These are phyloP conservation scores for Chaetothyriales sp. DNA, from an alignment of 2,329 filamentous ascomycete genomes.

Conservation along the genomic window DNA sequence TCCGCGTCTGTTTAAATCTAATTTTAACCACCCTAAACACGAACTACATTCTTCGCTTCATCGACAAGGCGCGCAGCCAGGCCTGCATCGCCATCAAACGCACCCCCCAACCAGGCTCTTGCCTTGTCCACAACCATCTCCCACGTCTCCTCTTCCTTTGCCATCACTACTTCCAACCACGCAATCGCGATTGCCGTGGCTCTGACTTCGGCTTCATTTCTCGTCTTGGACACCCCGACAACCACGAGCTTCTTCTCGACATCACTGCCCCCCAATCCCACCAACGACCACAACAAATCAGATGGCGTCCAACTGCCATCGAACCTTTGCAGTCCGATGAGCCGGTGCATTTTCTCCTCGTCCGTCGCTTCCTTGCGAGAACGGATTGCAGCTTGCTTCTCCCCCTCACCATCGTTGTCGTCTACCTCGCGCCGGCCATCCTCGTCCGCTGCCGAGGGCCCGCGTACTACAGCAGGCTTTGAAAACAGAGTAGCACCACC, in stretches of 20 bases:
- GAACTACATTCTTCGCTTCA: no score
- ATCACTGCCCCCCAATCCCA: conserved; percentile 9
- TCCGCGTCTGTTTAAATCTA: no score
- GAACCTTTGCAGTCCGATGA: conserved; percentile 45
- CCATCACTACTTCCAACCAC: conserved; percentile 36
- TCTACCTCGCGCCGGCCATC: no score
- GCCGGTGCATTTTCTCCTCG: conserved; percentile 23
- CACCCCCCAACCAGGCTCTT: conserved; percentile 33
- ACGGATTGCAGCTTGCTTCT: no score
- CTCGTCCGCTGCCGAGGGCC: no score
- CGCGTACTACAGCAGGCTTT: no score
- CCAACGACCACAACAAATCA: conserved; percentile 13
- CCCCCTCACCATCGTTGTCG: no score
- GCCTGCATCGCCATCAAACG: conserved; percentile 1
- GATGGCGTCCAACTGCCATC: conserved; percentile 39
- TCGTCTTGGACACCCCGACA: no score
- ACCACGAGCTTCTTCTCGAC: conserved; percentile 1
- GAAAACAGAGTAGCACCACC: no score
- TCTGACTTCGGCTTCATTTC: conserved; percentile 6
- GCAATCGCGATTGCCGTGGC: conserved; percentile 33
- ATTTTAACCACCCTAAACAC: no score
- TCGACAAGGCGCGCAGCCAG: not conserved
- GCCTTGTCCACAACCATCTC: conserved; percentile 52
- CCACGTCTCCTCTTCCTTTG: conserved; percentile 42
- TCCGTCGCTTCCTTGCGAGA: no score